A percentile compares a stretch with the other conserved stretches of the same genome.
These are phyloP conservation scores for Neurospora crassa DNA, from an alignment of 2,329 filamentous ascomycete species.

Conservation along the genomic window DNA sequence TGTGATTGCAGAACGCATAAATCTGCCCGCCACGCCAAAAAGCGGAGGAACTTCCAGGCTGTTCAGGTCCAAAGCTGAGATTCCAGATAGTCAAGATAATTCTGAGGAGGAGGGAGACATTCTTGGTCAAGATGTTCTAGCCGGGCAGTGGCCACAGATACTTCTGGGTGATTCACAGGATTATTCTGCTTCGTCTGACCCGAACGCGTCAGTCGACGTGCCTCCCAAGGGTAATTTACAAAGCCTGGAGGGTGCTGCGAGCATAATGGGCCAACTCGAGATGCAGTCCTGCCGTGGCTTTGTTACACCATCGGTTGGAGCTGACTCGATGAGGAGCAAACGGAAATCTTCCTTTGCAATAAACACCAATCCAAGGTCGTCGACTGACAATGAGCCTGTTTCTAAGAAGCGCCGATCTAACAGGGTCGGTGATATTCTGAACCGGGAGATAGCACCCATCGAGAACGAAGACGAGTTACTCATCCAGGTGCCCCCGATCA, in stretches of 20 bases:
- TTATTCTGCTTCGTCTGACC: slow-evolving; percentile 19
- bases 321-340: slow-evolving; percentile 39
- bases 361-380: slow-evolving; percentile 40
- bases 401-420: slow-evolving; percentile 49
- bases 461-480: slow-evolving; percentile 37
- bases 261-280: slow-evolving; percentile 33
- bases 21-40: slow-evolving; percentile 31
- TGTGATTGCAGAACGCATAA: slow-evolving; percentile 38
- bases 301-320: slow-evolving; percentile 17
- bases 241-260: slow-evolving; percentile 42
- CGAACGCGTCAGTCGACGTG: slow-evolving; percentile 36
- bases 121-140: slow-evolving; percentile 15
- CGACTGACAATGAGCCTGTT: slow-evolving; percentile 31
- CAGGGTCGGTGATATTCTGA: slow-evolving; percentile 23
- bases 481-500: slow-evolving; percentile 34
- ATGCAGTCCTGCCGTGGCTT: slow-evolving; percentile 28
- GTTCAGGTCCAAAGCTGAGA: slow-evolving; percentile 28
- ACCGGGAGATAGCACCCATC: slow-evolving; percentile 18
- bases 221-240: slow-evolving; percentile 35
- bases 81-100: slow-evolving; percentile 35
- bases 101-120: slow-evolving; percentile 32
- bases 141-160: slow-evolving; percentile 7
- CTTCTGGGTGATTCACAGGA: slow-evolving; percentile 8
- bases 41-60: slow-evolving; percentile 28
- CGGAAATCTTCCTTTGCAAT: slow-evolving; percentile 40